Evolutionary conservation across 2,329 filamentous ascomycete genomes (phyloP).

Genomic region (Pyricularia sp.): DNA sequence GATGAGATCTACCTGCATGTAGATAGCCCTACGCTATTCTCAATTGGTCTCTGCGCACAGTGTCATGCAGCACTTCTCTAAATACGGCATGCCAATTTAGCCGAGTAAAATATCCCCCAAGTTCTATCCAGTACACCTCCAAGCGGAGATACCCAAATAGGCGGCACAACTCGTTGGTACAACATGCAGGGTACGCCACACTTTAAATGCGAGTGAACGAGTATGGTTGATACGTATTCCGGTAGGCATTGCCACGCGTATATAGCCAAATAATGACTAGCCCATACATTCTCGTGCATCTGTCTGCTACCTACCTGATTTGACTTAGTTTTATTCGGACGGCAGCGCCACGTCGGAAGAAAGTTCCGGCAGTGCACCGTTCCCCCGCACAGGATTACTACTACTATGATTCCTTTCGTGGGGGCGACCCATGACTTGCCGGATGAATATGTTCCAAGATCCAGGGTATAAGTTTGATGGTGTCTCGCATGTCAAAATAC

Average conservation of each 20-base stretch:
- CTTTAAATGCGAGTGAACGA: background rate
- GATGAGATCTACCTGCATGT: no score
- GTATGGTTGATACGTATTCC: background rate
- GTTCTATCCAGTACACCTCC: background rate
- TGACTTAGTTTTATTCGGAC: background rate
- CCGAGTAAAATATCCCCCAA: background rate
- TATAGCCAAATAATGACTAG: background rate
- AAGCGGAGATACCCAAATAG: background rate
- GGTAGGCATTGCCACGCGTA: background rate
- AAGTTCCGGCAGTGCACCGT: background rate
- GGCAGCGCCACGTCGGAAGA: background rate
- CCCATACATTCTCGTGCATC: background rate
- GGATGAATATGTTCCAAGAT: background rate
- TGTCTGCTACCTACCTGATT: background rate
- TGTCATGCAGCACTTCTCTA: background rate
- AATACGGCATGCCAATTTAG: background rate
- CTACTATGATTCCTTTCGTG: background rate
- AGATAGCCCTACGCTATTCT: no score
- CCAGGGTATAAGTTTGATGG: background rate
- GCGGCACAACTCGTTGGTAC: background rate
- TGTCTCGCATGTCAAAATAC: background rate
- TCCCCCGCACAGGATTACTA: background rate
- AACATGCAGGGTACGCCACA: background rate
- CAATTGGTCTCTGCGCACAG: background rate
- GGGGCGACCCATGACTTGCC: background rate